Evolutionary conservation across 192 early-diverging fungal species (phyloP).

Genomic region (Backusella circina): DNA sequence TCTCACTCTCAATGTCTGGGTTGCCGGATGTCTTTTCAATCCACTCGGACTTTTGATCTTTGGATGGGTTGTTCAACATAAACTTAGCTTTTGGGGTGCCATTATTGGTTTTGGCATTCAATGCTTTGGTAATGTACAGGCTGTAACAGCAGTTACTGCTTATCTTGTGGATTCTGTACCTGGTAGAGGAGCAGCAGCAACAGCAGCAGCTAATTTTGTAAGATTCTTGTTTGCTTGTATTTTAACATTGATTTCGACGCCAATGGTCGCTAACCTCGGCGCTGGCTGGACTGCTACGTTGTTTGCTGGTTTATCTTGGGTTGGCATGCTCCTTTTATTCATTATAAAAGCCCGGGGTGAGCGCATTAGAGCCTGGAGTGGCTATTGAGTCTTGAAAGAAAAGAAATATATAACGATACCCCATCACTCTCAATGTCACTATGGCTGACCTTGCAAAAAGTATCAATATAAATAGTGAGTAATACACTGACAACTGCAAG

Average conservation of each 20-base stretch:
- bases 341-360: slow-evolving; percentile 37
- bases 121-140: slow-evolving; percentile 42
- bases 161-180: slow-evolving; percentile 45
- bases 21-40: slow-evolving; percentile 32
- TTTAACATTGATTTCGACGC: slow-evolving; percentile 37
- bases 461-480: no score
- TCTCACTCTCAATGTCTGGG: slow-evolving; percentile 37
- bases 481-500: no score
- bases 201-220: slow-evolving; percentile 41
- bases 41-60: slow-evolving; percentile 40
- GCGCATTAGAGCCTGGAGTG: slow-evolving; percentile 21
- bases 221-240: slow-evolving; percentile 37
- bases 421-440: no score
- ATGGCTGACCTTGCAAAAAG: no score
- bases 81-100: slow-evolving; percentile 26
- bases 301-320: slow-evolving; percentile 31
- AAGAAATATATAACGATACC: no score
- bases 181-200: slow-evolving; percentile 38
- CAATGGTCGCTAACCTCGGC: slow-evolving; percentile 40
- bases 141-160: slow-evolving; percentile 28
- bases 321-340: slow-evolving; percentile 27
- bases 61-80: slow-evolving; percentile 36
- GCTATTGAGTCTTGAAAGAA: not conserved
- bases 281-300: slow-evolving; percentile 40
- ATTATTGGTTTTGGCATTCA: slow-evolving; percentile 40